Conservation (phyloP, 495 filamentous ascomycete genomes). For the Aspergillus avenaceus region DNA sequence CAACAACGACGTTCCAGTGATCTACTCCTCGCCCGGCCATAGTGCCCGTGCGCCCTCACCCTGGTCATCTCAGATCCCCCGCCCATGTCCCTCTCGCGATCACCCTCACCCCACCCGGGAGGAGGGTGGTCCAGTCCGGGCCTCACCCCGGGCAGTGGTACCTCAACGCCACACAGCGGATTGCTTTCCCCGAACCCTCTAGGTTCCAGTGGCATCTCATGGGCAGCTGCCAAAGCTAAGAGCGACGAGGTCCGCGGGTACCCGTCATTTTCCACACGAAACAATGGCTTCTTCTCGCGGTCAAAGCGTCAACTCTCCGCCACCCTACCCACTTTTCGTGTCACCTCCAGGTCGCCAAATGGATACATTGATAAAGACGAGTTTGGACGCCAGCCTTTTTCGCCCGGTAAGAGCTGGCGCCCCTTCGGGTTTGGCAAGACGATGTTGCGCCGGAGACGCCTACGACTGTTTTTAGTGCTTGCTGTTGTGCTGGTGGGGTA, state of each 20-base stretch:
- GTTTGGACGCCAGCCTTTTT: slow-evolving; percentile 42
- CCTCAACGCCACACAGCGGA: slow-evolving; percentile 58
- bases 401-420: slow-evolving; percentile 18
- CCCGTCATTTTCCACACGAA: slow-evolving; percentile 74
- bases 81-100: slow-evolving; percentile 78
- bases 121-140: slow-evolving; percentile 88
- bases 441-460: slow-evolving; percentile 49
- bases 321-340: slow-evolving; percentile 65
- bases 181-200: slow-evolving; percentile 35
- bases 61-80: slow-evolving; percentile 2
- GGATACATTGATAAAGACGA: slow-evolving; percentile 77
- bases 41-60: background rate
- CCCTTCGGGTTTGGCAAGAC: slow-evolving; percentile 34
- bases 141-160: slow-evolving; percentile 64
- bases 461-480: slow-evolving; percentile 54
- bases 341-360: slow-evolving; percentile 22
- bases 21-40: background rate
- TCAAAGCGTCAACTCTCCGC: slow-evolving; percentile 72
- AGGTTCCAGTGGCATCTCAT: slow-evolving; percentile 56
- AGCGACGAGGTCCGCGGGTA: slow-evolving; percentile 72
- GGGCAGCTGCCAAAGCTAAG: slow-evolving; percentile 74
- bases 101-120: slow-evolving; percentile 73
- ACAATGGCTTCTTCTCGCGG: slow-evolving; percentile 77
- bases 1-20: background rate
- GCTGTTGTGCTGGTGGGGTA: slow-evolving; percentile 59